Evolutionary conservation across 2,329 filamentous ascomycete genomes (phyloP).

Genomic region (Fonsecaea nubica): DNA sequence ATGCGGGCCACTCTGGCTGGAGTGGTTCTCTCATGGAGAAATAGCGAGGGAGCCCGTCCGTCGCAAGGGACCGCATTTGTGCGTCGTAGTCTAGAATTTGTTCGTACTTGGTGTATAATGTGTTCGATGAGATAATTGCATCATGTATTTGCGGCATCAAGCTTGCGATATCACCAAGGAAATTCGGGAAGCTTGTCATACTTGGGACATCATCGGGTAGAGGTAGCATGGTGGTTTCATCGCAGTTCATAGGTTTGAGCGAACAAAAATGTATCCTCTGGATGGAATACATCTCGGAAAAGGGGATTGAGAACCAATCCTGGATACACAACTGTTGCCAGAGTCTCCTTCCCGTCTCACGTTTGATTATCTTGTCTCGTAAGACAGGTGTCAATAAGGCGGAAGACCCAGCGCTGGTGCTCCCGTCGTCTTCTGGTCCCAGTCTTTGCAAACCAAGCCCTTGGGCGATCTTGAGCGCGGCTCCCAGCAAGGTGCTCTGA

Average conservation of each 20-base stretch:
- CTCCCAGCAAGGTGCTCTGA: slow-evolving; percentile 54
- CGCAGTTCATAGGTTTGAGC: slow-evolving; percentile 45
- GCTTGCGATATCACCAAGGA: slow-evolving; percentile 48
- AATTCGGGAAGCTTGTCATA: slow-evolving; percentile 46
- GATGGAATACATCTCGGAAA: slow-evolving; percentile 49
- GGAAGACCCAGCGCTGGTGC: slow-evolving; percentile 16
- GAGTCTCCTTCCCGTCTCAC: slow-evolving; percentile 48
- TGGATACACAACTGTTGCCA: slow-evolving; percentile 51
- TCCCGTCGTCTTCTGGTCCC: slow-evolving; percentile 39
- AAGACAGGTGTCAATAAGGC: slow-evolving; percentile 19
- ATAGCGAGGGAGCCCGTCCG: slow-evolving; percentile 46
- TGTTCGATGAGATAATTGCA: slow-evolving; percentile 45
- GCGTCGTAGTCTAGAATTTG: slow-evolving; percentile 52
- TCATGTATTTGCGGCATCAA: slow-evolving; percentile 51
- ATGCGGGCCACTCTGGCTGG: slow-evolving; percentile 49
- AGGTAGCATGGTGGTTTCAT: slow-evolving; percentile 45
- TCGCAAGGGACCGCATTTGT: slow-evolving; percentile 45
- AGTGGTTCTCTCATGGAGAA: slow-evolving; percentile 45
- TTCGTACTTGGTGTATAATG: slow-evolving; percentile 50
- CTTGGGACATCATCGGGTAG: slow-evolving; percentile 41
- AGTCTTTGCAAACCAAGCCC: slow-evolving; percentile 56
- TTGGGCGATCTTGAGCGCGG: slow-evolving; percentile 56
- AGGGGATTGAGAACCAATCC: slow-evolving; percentile 53
- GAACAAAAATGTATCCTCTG: slow-evolving; percentile 48
- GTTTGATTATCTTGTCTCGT: slow-evolving; percentile 35